These are phyloP conservation scores for Bauhinia variegata DNA, from an alignment of 306 rosid species.

Conservation along the genomic window DNA sequence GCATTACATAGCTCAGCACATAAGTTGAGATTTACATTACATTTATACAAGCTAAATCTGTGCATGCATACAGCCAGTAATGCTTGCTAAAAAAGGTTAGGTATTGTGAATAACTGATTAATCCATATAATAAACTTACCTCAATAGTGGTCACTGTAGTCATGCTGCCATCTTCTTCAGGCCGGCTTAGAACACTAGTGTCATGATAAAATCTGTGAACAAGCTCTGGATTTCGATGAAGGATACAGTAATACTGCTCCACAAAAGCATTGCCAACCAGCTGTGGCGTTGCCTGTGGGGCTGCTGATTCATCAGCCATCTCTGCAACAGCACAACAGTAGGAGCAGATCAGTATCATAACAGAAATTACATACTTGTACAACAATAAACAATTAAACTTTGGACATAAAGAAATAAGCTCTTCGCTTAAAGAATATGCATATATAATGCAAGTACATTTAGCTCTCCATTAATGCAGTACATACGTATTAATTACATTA, in stretches of 20 bases:
- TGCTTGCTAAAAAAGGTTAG: not conserved
- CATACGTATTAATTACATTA: not conserved
- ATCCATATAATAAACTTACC: conserved; percentile 37
- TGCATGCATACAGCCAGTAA: not conserved
- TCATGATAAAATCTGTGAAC: conserved; percentile 57
- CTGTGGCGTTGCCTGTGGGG: conserved; percentile 37
- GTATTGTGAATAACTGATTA: not conserved
- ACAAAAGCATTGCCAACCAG: conserved; percentile 64
- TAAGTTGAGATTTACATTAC: too few species aligned
- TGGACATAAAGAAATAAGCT: not conserved
- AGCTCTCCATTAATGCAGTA: not conserved
- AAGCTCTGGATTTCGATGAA: conserved; percentile 39
- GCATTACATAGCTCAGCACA: not conserved
- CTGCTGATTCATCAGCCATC: conserved; percentile 55
- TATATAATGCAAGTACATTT: conserved; percentile 2
- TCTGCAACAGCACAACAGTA: conserved; percentile 32
- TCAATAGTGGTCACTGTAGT: conserved; percentile 41
- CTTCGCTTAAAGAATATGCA: not conserved
- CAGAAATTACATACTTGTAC: too few species aligned
- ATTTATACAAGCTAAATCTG: not conserved
- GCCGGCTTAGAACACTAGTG: conserved; percentile 59
- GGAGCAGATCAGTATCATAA: not conserved
- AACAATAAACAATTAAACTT: not conserved
- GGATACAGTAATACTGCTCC: conserved; percentile 50
- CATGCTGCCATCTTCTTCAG: conserved; percentile 57